Percentiles rank a stretch among this genome's conserved stretches.
These are phyloP conservation scores for Picochlorum sp. DNA, from an alignment of 139 green algal species.

Conservation along the genomic window DNA sequence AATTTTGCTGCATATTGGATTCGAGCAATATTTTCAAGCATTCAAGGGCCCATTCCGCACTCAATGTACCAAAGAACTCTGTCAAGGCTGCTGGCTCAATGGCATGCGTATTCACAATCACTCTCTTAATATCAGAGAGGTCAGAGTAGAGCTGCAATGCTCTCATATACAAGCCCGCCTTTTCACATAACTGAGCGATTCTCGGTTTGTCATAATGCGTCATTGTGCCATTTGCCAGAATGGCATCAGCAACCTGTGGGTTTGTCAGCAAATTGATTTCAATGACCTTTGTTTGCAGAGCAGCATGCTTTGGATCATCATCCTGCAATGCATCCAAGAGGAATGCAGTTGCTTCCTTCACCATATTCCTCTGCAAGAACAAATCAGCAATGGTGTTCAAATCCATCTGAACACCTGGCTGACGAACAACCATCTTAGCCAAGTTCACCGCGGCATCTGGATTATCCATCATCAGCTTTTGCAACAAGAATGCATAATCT, in stretches of 20 bases:
- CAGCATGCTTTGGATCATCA: conserved; percentile 80
- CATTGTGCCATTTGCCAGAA: conserved; percentile 87
- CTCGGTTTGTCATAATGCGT: conserved; percentile 95
- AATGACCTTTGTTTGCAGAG: conserved; percentile 91
- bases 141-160: conserved; percentile 99
- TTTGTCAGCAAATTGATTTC: conserved; percentile 99
- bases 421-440: conserved; percentile 86
- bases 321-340: conserved; percentile 91
- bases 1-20: conserved; percentile 76
- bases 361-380: conserved; percentile 90
- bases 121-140: conserved; percentile 92
- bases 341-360: conserved; percentile 91
- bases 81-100: conserved; percentile 85
- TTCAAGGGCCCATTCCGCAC: conserved; percentile 89
- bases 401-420: conserved; percentile 66
- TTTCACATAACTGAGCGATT: conserved; percentile 97
- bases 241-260: conserved; percentile 93
- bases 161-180: conserved; percentile 97
- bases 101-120: conserved; percentile 94
- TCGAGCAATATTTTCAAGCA: conserved; percentile 74
- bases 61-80: conserved; percentile 96
- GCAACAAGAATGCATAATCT: conserved; percentile 95
- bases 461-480: conserved; percentile 90
- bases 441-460: conserved; percentile 85
- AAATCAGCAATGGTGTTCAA: conserved; percentile 93